A percentile compares a stretch with the other conserved stretches of the same genome.
phyloP scores from a whole-genome alignment of 108 stramenopile genomes.

The Licmophora abbreviata region DNA sequence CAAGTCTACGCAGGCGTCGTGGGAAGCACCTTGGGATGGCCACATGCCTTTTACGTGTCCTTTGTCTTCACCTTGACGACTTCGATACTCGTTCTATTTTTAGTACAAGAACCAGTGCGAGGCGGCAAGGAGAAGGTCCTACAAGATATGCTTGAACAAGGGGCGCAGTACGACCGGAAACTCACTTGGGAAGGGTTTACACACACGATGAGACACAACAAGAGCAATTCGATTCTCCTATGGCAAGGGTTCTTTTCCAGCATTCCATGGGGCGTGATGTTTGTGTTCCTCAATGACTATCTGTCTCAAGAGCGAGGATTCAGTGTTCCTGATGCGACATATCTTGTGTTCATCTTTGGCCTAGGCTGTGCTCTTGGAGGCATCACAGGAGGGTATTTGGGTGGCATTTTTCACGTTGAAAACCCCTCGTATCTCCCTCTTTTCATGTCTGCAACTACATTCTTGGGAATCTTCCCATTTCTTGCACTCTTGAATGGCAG shows the following conservation, averaged over 20 bases:
- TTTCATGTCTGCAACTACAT: slow-evolving; percentile 46
- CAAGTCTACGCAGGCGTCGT: slow-evolving; percentile 61
- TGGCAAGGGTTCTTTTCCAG: slow-evolving; percentile 57
- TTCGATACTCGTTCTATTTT: slow-evolving; percentile 25
- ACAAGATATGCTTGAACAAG: slow-evolving; percentile 43
- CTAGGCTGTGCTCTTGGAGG: slow-evolving; percentile 55
- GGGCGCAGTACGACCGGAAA: slow-evolving; percentile 57
- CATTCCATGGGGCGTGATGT: slow-evolving; percentile 63
- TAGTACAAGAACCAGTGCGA: slow-evolving; percentile 54
- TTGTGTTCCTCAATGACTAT: slow-evolving; percentile 65
- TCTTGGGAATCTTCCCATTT: slow-evolving; percentile 50
- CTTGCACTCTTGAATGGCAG: slow-evolving; percentile 34
- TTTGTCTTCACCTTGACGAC: slow-evolving; percentile 21
- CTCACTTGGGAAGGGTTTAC: slow-evolving; percentile 52
- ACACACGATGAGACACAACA: slow-evolving; percentile 38
- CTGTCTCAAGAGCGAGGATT: slow-evolving; percentile 61
- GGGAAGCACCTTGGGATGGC: slow-evolving; percentile 39
- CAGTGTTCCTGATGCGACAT: slow-evolving; percentile 48
- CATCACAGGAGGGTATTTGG: slow-evolving; percentile 46
- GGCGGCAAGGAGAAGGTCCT: slow-evolving; percentile 63
- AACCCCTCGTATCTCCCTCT: slow-evolving; percentile 42
- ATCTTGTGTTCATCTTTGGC: slow-evolving; percentile 48
- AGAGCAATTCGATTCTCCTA: slow-evolving; percentile 40
- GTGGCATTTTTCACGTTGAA: slow-evolving; percentile 19
- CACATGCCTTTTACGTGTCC: slow-evolving; percentile 41